Conservation (phyloP, 2,329 filamentous ascomycete genomes). For the Penicillium sp. region DNA sequence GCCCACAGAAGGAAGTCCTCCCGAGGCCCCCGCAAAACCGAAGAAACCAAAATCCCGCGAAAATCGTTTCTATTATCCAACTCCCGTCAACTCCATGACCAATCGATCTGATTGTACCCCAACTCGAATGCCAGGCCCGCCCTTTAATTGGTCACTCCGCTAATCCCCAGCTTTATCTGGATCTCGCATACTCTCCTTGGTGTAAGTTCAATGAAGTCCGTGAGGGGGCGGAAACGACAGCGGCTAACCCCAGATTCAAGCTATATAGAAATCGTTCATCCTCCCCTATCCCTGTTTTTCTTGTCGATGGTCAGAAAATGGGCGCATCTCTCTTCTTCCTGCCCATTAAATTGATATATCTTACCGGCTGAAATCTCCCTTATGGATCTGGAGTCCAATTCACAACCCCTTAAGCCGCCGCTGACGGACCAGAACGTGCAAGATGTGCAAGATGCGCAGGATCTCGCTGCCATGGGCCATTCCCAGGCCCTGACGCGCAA, state of each 20-base stretch:
- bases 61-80: conserved; percentile 22
- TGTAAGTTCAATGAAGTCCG: background rate
- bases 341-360: conserved; percentile 20
- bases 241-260: background rate
- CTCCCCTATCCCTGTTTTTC: background rate
- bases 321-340: conserved; percentile 15
- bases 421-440: conserved; percentile 30
- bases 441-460: conserved; percentile 37
- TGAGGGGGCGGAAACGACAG: conserved; percentile 6
- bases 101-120: conserved; percentile 14
- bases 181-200: conserved; percentile 11
- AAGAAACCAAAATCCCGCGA: conserved; percentile 13
- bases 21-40: conserved; percentile 27
- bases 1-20: conserved; percentile 31
- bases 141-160: conserved; percentile 15
- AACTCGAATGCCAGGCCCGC: background rate
- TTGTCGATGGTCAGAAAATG: conserved; percentile 27
- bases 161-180: conserved; percentile 23
- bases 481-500: conserved; percentile 45
- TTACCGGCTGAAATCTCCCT: conserved; percentile 23
- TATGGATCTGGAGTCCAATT: conserved; percentile 32
- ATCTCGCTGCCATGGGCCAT: conserved; percentile 44
- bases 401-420: conserved; percentile 27
- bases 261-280: conserved; percentile 17
- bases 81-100: conserved; percentile 16